Evolutionary conservation across 2,329 filamentous ascomycete species (phyloP).

Genomic region (Microsporum ferrugineum): DNA sequence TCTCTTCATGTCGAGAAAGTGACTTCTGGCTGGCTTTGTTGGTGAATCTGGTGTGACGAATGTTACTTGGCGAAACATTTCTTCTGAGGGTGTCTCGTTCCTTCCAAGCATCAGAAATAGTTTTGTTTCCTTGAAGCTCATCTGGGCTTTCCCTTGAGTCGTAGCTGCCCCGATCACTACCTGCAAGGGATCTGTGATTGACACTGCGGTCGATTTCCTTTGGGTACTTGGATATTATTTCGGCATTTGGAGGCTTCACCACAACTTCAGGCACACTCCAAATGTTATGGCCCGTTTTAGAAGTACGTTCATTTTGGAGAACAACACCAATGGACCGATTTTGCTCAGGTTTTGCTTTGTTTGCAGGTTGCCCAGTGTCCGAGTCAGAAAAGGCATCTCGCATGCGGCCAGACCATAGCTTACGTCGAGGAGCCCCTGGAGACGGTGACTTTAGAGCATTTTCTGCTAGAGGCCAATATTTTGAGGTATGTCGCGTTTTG

Average conservation of each 20-base stretch:
- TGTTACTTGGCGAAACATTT: conserved; percentile 24
- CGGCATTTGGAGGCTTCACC: background rate
- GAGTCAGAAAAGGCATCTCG: background rate
- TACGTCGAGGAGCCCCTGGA: no score
- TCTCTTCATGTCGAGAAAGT: background rate
- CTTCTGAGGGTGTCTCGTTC: conserved; percentile 7
- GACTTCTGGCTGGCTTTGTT: conserved; percentile 3
- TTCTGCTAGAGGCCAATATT: background rate
- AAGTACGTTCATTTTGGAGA: background rate
- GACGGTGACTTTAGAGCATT: background rate
- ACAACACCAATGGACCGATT: background rate
- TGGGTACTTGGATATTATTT: background rate
- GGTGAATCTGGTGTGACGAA: conserved; percentile 23
- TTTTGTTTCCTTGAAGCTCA: conserved; percentile 30
- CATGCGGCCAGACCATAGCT: background rate
- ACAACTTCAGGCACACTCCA: background rate
- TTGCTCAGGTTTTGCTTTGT: background rate
- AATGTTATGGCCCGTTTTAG: background rate
- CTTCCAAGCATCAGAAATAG: conserved; percentile 16
- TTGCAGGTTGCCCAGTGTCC: background rate
- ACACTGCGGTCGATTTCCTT: background rate
- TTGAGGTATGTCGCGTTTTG: background rate
- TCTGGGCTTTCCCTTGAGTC: conserved; percentile 29
- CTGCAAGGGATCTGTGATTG: background rate
- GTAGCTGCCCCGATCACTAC: background rate